Conservation (phyloP, 2,329 filamentous ascomycete species). For the Calycina herbarum region DNA sequence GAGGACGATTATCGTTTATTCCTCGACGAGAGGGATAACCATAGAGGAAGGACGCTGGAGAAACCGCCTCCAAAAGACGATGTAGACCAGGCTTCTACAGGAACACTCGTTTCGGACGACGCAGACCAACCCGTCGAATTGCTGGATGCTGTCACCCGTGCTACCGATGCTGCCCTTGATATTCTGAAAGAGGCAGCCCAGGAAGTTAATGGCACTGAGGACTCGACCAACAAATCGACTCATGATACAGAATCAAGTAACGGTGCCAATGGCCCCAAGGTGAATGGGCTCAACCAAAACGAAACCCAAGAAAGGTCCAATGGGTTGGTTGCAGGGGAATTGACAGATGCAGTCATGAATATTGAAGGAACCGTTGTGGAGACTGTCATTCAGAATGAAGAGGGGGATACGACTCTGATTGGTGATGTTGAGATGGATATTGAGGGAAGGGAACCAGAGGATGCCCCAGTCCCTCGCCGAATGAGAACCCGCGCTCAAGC, state of each 20-base stretch:
- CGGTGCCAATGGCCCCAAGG: neutral
- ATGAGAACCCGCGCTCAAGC: conserved; percentile 57
- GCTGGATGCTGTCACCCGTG: conserved; percentile 19
- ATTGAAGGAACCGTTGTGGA: conserved; percentile 11
- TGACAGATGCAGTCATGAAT: neutral
- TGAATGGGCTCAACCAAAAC: neutral
- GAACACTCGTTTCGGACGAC: conserved; percentile 30
- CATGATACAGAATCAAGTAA: neutral
- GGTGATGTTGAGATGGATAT: conserved; percentile 20
- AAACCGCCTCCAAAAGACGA: conserved; percentile 30
- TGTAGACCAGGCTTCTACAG: conserved; percentile 31
- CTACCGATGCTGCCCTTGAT: conserved; percentile 11
- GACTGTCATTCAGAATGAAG: conserved; percentile 1
- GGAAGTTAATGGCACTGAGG: conserved; percentile 4
- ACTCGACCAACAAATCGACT: neutral
- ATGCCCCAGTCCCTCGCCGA: conserved; percentile 46
- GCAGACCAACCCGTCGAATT: conserved; percentile 16
- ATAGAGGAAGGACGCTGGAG: conserved; percentile 23
- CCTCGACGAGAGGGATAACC: conserved; percentile 33
- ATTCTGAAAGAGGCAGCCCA: conserved; percentile 6
- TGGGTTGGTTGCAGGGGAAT: conserved; percentile 9
- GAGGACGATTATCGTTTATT: conserved; percentile 57
- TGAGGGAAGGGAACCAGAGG: conserved; percentile 39
- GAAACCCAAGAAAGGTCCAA: neutral
- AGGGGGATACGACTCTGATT: conserved; percentile 4